Conservation (phyloP, 805 yeast species). For the Nakazawaea anatomiae region DNA sequence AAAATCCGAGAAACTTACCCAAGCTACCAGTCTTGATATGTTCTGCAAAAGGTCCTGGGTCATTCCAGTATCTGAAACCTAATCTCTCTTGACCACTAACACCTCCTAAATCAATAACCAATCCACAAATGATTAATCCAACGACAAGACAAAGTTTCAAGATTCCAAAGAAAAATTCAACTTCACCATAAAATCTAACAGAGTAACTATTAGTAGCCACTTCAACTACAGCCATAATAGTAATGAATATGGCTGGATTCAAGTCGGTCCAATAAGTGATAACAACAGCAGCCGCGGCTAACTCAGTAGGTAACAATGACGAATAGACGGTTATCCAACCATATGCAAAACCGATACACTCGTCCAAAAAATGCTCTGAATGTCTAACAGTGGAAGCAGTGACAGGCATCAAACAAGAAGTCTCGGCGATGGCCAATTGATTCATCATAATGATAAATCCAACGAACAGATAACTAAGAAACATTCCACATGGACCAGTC, state of each 20-base stretch:
- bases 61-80: slow-evolving; percentile 29
- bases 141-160: slow-evolving; percentile 39
- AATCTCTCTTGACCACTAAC: slow-evolving; percentile 30
- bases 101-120: slow-evolving; percentile 46
- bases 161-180: slow-evolving; percentile 36
- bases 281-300: slow-evolving; percentile 42
- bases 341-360: slow-evolving; percentile 28
- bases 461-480: slow-evolving; percentile 27
- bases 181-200: slow-evolving; percentile 41
- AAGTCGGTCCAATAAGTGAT: slow-evolving; percentile 39
- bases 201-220: slow-evolving; percentile 32
- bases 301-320: slow-evolving; percentile 43
- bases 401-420: slow-evolving; percentile 31
- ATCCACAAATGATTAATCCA: slow-evolving; percentile 38
- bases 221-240: slow-evolving; percentile 32
- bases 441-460: slow-evolving; percentile 26
- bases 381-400: slow-evolving; percentile 30
- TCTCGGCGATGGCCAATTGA: slow-evolving; percentile 29
- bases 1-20: slow-evolving; percentile 21
- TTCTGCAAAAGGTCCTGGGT: slow-evolving; percentile 25
- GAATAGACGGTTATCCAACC: slow-evolving; percentile 36
- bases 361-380: slow-evolving; percentile 33
- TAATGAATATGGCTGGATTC: slow-evolving; percentile 39
- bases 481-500: slow-evolving; percentile 30
- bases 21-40: slow-evolving; percentile 23